These are phyloP conservation scores for Aurantiochytrium sp. DNA, from an alignment of 108 stramenopile species.

Conservation along the genomic window DNA sequence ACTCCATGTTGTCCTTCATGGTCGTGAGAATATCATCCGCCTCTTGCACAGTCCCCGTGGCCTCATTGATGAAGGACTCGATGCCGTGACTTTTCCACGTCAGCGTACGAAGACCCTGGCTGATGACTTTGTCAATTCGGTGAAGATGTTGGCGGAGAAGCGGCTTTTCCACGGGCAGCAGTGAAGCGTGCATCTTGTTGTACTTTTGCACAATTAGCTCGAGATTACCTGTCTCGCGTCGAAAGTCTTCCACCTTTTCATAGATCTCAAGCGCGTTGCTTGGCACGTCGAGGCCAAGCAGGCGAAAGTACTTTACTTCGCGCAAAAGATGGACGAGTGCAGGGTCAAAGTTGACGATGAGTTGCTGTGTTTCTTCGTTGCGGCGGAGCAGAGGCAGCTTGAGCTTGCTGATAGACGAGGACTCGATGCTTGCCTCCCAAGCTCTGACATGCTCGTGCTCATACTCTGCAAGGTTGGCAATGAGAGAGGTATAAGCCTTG, in stretches of 20 bases:
- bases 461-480: conserved; percentile 34
- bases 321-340: conserved; percentile 36
- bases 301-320: conserved; percentile 50
- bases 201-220: conserved; percentile 38
- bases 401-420: conserved; percentile 31
- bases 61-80: conserved; percentile 23
- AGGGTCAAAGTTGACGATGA: conserved; percentile 45
- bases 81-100: conserved; percentile 27
- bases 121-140: conserved; percentile 23
- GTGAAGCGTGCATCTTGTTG: conserved; percentile 34
- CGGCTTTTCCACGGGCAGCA: conserved; percentile 44
- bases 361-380: not conserved
- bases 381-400: conserved; percentile 31
- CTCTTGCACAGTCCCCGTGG: not conserved
- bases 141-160: conserved; percentile 25
- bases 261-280: conserved; percentile 34
- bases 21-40: not conserved
- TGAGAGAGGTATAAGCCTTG: conserved; percentile 30
- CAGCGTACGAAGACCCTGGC: conserved; percentile 29
- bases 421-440: conserved; percentile 37
- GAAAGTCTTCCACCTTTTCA: conserved; percentile 26
- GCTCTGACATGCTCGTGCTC: conserved; percentile 31
- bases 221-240: conserved; percentile 38
- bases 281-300: conserved; percentile 37
- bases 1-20: not conserved